A percentile compares a stretch with the other conserved stretches of the same genome.
Evolutionary conservation across 305 asterid genomes (phyloP).

Genomic region (Fraxinus sp.): DNA sequence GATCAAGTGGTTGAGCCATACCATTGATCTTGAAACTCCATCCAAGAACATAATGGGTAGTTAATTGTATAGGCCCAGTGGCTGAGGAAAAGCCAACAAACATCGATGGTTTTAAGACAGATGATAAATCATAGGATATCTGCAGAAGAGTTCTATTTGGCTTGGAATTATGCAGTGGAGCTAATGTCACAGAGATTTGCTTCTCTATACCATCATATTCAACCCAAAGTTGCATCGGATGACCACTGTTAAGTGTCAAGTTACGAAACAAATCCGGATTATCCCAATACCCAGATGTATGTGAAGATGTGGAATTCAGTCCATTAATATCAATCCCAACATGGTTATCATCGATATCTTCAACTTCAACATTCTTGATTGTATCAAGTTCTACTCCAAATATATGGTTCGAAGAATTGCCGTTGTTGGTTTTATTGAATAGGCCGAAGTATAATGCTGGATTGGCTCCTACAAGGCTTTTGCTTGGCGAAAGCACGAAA

Average conservation of each 20-base stretch:
- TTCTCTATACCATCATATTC: conserved; percentile 28
- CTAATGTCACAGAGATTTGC: conserved; percentile 43
- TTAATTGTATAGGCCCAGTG: neutral
- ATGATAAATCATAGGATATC: conserved; percentile 33
- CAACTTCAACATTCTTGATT: conserved; percentile 27
- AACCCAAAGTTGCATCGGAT: conserved; percentile 43
- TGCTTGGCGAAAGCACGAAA: conserved; percentile 42
- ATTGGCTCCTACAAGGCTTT: conserved; percentile 30
- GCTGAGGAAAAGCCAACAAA: conserved; percentile 51
- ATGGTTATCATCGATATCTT: conserved; percentile 48
- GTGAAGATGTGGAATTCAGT: conserved; percentile 20
- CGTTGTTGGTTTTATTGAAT: conserved; percentile 42
- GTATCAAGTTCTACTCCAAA: conserved; percentile 57
- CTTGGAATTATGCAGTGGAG: conserved; percentile 30
- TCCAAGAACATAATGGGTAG: conserved; percentile 46
- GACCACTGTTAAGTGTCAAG: conserved; percentile 34
- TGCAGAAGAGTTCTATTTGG: conserved; percentile 44
- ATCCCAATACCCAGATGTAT: conserved; percentile 31
- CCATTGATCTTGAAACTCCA: conserved; percentile 48
- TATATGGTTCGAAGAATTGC: conserved; percentile 38
- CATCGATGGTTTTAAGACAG: conserved; percentile 32
- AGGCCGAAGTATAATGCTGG: conserved; percentile 45
- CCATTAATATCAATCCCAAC: conserved; percentile 48
- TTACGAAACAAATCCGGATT: conserved; percentile 19
- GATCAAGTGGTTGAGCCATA: conserved; percentile 32